Conservation (phyloP, 371 early-diverging fungal genomes). For the Blakeslea trispora region DNA sequence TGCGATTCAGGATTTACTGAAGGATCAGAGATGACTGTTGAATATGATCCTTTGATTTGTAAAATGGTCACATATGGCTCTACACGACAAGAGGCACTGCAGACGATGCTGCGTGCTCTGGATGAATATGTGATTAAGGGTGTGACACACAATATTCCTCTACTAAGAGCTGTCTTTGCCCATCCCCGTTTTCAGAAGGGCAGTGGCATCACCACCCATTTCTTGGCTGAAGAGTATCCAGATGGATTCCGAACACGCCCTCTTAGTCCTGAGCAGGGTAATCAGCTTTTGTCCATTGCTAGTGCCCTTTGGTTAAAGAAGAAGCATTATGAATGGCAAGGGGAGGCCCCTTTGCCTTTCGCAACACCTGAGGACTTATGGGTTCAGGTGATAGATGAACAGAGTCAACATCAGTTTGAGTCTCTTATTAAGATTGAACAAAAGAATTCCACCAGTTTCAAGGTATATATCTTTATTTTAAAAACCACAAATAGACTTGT, state of each 20-base stretch:
- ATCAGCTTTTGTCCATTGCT: constrained; percentile 66
- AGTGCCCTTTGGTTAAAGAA: constrained; percentile 73
- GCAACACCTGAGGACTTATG: constrained; percentile 52
- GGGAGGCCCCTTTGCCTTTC: neutral
- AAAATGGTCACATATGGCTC: constrained; percentile 88
- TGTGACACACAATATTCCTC: constrained; percentile 95
- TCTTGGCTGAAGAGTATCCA: constrained; percentile 91
- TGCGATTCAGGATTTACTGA: constrained; percentile 62
- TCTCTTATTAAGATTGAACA: constrained; percentile 9
- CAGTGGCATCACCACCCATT: constrained; percentile 79
- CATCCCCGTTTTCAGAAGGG: constrained; percentile 81
- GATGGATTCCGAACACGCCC: constrained; percentile 83
- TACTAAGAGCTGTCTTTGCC: constrained; percentile 84
- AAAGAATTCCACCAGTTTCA: constrained; percentile 1
- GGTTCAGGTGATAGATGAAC: constrained; percentile 58
- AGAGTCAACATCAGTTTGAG: constrained; percentile 25
- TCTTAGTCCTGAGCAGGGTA: constrained; percentile 46
- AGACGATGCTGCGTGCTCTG: constrained; percentile 79
- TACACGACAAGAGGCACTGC: constrained; percentile 77
- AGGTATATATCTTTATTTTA: too few species aligned
- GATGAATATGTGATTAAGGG: constrained; percentile 91
- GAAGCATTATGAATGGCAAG: constrained; percentile 38
- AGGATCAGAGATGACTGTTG: constrained; percentile 82
- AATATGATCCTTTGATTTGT: constrained; percentile 86
- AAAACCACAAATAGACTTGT: too few species aligned